Evolutionary conservation across 225 moss, liverwort and hornwort species (phyloP).

Genomic region (Polytrichum commune): DNA sequence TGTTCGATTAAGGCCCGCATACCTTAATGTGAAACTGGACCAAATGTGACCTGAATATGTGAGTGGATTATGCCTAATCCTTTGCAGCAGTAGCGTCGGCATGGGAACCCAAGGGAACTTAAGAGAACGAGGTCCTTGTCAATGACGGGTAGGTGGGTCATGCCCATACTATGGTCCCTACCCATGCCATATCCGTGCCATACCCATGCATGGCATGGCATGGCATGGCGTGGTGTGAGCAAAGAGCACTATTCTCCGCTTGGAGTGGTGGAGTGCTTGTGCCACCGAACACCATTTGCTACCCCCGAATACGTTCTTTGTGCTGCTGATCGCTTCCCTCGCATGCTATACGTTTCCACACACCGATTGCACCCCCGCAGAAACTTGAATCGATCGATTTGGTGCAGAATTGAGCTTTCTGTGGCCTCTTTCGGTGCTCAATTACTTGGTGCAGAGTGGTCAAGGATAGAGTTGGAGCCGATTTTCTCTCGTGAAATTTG

Average conservation of each 20-base stretch:
- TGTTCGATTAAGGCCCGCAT: no score
- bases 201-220: no score
- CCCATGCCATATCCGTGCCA: no score
- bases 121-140: conserved; percentile 14
- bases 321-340: conserved; percentile 11
- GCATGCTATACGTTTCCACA: no score
- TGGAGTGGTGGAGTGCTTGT: not conserved
- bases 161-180: no score
- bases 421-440: not conserved
- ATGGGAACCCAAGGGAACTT: conserved; percentile 5
- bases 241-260: no score
- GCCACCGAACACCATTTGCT: conserved; percentile 4
- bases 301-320: not conserved
- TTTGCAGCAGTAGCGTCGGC: not conserved
- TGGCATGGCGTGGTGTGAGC: no score
- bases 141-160: no score
- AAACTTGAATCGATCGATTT: conserved; percentile 2
- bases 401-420: conserved; percentile 12
- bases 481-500: not conserved
- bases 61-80: not conserved
- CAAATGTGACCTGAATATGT: no score
- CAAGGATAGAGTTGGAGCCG: conserved; percentile 1
- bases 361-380: not conserved
- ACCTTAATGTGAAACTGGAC: no score
- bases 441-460: not conserved